Conservation (phyloP, 306 rosid species). For the Benincasa hispida region DNA sequence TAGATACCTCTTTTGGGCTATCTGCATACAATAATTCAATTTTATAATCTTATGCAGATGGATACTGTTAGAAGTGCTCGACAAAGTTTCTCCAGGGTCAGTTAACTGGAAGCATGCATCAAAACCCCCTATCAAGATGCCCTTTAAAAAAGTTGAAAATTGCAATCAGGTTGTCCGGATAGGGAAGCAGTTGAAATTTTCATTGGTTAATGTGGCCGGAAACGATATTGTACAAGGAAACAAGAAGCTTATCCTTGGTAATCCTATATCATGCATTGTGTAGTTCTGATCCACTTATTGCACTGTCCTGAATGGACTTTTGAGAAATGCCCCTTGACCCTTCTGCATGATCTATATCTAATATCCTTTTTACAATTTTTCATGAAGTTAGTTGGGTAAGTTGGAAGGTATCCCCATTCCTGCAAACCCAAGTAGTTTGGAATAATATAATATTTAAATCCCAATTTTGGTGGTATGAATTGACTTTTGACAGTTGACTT, state of each 20-base stretch:
- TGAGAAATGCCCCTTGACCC: background rate
- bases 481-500: background rate
- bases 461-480: background rate
- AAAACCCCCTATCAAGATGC: constrained; percentile 94
- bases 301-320: background rate
- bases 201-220: constrained; percentile 85
- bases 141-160: constrained; percentile 90
- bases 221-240: constrained; percentile 96
- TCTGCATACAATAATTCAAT: background rate
- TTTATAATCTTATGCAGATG: constrained; percentile 33
- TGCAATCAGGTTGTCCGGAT: constrained; percentile 83
- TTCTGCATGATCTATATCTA: background rate
- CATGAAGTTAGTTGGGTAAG: background rate
- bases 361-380: background rate
- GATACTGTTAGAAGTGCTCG: constrained; percentile 83
- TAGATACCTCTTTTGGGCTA: background rate
- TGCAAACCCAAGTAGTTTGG: background rate
- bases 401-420: background rate
- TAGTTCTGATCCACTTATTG: background rate
- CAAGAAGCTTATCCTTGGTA: constrained; percentile 95
- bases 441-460: background rate
- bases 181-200: constrained; percentile 59
- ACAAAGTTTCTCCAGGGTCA: constrained; percentile 72
- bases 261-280: background rate
- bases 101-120: constrained; percentile 93